phyloP scores from a whole-genome alignment of 169 alveolate species.

The Plasmodium coatneyi region DNA sequence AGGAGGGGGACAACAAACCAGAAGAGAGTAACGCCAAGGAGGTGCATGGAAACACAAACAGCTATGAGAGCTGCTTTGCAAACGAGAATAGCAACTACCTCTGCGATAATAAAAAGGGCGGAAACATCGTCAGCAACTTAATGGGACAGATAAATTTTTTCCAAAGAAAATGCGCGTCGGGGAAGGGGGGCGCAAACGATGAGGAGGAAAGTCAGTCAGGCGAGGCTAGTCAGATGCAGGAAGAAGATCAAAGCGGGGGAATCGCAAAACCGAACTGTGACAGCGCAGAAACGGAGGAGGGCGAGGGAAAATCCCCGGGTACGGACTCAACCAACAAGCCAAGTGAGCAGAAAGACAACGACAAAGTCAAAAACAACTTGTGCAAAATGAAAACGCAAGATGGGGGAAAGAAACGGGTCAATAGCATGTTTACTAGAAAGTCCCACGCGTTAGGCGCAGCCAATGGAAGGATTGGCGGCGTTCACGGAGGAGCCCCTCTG shows the following conservation, averaged over 20 bases:
- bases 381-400: background rate
- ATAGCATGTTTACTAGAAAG: background rate
- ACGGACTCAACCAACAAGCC: background rate
- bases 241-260: background rate
- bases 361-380: background rate
- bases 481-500: background rate
- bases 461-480: background rate
- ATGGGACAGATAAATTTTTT: constrained; percentile 31
- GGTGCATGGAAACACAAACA: background rate
- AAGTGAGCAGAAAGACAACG: background rate
- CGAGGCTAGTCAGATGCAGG: background rate
- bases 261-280: background rate
- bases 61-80: background rate
- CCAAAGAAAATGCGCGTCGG: constrained; percentile 41
- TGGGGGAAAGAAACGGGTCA: background rate
- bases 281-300: background rate
- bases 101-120: constrained; percentile 2
- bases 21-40: background rate
- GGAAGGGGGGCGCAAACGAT: background rate
- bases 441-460: background rate
- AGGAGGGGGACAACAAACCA: background rate
- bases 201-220: background rate
- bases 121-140: background rate
- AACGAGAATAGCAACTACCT: background rate
- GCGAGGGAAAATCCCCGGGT: background rate